These are phyloP conservation scores for Ananas comosus DNA, from an alignment of 176 grass and related monocot genomes.

Conservation along the genomic window DNA sequence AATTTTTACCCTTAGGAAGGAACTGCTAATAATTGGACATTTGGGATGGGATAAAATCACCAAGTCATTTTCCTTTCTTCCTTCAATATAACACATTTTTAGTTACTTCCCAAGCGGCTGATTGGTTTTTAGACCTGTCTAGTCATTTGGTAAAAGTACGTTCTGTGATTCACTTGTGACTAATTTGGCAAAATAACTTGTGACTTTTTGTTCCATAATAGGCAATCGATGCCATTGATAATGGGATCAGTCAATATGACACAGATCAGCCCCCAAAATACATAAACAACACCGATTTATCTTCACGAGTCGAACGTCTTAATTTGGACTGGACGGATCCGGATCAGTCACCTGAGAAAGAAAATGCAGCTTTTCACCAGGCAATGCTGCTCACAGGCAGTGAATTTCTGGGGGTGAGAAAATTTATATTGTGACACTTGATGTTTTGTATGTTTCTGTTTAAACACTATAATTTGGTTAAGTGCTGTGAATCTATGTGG, in stretches of 20 bases:
- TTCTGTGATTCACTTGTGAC: not conserved
- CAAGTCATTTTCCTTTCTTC: not conserved
- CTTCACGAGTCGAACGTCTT: slow-evolving; percentile 70
- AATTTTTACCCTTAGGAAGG: too few relatives aligned
- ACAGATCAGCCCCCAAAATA: slow-evolving; percentile 83
- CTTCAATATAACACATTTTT: not conserved
- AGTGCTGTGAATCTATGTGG: not conserved
- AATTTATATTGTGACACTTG: not conserved
- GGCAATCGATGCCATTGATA: slow-evolving; percentile 96
- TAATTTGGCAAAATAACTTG: not conserved
- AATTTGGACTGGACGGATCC: slow-evolving; percentile 88
- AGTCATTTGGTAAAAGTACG: not conserved
- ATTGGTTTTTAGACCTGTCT: not conserved
- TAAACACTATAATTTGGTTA: not conserved
- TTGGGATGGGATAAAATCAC: too few relatives aligned
- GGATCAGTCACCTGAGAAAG: slow-evolving; percentile 87
- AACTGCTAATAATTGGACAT: too few relatives aligned
- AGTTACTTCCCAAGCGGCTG: not conserved
- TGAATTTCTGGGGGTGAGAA: slow-evolving; percentile 82
- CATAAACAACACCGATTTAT: slow-evolving; percentile 89
- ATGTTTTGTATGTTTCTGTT: not conserved
- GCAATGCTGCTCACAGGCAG: slow-evolving; percentile 70
- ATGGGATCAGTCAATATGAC: slow-evolving; percentile 94
- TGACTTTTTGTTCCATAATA: slow-evolving; percentile 22
- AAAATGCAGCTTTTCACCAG: slow-evolving; percentile 79